Conservation (phyloP, 768 basidiomycete species). For the Tephrocybe rancida region DNA sequence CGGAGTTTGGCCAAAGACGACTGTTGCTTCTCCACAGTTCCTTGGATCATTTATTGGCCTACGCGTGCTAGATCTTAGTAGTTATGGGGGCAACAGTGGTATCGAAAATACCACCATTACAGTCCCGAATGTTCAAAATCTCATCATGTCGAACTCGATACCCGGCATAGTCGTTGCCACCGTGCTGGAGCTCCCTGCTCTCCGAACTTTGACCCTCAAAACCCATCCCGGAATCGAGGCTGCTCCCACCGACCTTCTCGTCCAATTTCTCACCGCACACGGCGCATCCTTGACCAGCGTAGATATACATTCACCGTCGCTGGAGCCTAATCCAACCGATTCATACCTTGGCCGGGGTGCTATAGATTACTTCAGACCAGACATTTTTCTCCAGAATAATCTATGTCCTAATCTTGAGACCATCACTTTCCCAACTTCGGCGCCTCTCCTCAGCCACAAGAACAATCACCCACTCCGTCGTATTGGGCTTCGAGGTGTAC, state of each 20-base stretch:
- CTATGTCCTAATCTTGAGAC: slow-evolving; percentile 48
- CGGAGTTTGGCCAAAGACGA: slow-evolving; percentile 15
- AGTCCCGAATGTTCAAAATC: slow-evolving; percentile 43
- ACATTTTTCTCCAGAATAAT: slow-evolving; percentile 42
- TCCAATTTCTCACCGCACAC: slow-evolving; percentile 41
- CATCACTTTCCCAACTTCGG: slow-evolving; percentile 41
- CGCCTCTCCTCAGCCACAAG: slow-evolving; percentile 29
- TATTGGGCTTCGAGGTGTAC: slow-evolving; percentile 47
- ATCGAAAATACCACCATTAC: slow-evolving; percentile 24
- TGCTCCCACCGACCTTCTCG: slow-evolving; percentile 25
- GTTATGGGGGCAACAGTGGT: slow-evolving; percentile 33
- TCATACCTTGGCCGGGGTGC: slow-evolving; percentile 24
- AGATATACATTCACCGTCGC: slow-evolving; percentile 40
- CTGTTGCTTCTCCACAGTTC: slow-evolving; percentile 35
- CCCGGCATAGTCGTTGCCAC: slow-evolving; percentile 40
- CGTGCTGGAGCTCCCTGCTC: slow-evolving; percentile 40
- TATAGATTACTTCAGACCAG: slow-evolving; percentile 37
- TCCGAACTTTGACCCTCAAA: slow-evolving; percentile 45
- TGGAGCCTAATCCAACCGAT: slow-evolving; percentile 33
- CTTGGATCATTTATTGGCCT: slow-evolving; percentile 42
- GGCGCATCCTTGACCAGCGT: slow-evolving; percentile 40
- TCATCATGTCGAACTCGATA: slow-evolving; percentile 43
- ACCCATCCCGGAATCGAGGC: slow-evolving; percentile 21
- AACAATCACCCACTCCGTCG: slow-evolving; percentile 42
- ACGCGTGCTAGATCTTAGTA: slow-evolving; percentile 48